Percentiles rank a stretch among this genome's conserved stretches.
These are phyloP conservation scores for Boletellus sp. DNA, from an alignment of 768 basidiomycete genomes.

Conservation along the genomic window DNA sequence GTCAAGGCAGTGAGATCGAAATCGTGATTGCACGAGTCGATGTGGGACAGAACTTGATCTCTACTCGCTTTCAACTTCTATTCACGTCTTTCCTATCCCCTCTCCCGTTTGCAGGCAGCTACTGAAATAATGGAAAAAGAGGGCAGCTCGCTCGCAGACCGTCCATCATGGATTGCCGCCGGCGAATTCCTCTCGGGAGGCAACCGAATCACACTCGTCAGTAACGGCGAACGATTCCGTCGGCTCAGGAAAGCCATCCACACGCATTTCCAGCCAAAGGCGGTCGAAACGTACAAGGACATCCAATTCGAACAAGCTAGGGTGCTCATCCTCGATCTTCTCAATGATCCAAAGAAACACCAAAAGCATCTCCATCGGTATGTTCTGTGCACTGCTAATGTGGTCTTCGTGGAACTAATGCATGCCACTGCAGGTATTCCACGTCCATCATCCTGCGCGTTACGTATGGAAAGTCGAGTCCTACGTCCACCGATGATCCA, in stretches of 20 bases:
- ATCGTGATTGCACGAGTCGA: constrained; percentile 20
- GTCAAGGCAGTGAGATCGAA: constrained; percentile 37
- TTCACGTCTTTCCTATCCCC: no score
- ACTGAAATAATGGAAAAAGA: constrained; percentile 63
- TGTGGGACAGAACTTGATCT: constrained; percentile 6
- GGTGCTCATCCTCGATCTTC: constrained; percentile 25
- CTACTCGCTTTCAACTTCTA: neutral
- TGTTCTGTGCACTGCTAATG: constrained; percentile 24
- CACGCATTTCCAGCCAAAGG: constrained; percentile 49
- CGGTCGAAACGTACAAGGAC: constrained; percentile 41
- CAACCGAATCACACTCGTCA: constrained; percentile 48
- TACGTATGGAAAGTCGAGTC: constrained; percentile 21
- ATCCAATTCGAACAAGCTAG: constrained; percentile 37
- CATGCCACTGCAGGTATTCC: constrained; percentile 21
- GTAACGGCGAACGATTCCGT: constrained; percentile 51
- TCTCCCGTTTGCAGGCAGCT: constrained; percentile 38
- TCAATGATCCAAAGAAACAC: constrained; percentile 31
- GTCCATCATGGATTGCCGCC: constrained; percentile 50
- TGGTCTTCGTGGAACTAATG: neutral
- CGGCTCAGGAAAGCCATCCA: constrained; percentile 54
- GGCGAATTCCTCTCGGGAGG: constrained; percentile 53
- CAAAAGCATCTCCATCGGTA: constrained; percentile 46
- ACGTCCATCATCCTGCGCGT: constrained; percentile 24
- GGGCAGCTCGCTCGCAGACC: constrained; percentile 47
- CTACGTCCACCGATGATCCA: constrained; percentile 20